Percentiles rank a stretch among this genome's conserved stretches.
These are phyloP conservation scores for Plasmodium falciparum DNA, from an alignment of 169 alveolate genomes.

Conservation along the genomic window DNA sequence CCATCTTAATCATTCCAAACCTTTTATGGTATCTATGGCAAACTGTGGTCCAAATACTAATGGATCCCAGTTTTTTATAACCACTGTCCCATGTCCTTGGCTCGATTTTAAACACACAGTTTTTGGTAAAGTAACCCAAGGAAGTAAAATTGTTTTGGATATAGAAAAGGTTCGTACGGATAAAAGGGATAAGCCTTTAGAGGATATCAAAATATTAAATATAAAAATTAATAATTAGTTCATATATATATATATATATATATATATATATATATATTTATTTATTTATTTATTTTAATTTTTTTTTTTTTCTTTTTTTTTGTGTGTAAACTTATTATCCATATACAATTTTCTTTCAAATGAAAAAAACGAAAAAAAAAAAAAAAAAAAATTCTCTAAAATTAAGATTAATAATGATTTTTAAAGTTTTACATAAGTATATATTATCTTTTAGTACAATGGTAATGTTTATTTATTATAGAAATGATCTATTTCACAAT, in stretches of 20 bases:
- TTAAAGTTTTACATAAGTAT: too few species aligned
- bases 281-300: neutral
- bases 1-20: slow-evolving; percentile 94
- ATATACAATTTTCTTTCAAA: too few species aligned
- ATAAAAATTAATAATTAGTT: slow-evolving; percentile 72
- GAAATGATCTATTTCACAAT: too few species aligned
- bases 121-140: slow-evolving; percentile 97
- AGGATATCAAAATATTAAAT: slow-evolving; percentile 82
- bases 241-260: neutral
- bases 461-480: too few species aligned
- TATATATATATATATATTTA: too few species aligned
- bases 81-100: slow-evolving; percentile 98
- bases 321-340: neutral
- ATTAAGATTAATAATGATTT: too few species aligned
- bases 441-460: too few species aligned
- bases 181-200: slow-evolving; percentile 85
- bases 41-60: slow-evolving; percentile 98
- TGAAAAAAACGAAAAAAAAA: too few species aligned
- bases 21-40: slow-evolving; percentile 98
- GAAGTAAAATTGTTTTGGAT: slow-evolving; percentile 93
- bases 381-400: too few species aligned
- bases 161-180: slow-evolving; percentile 92
- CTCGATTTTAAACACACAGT: slow-evolving; percentile 98
- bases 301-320: neutral
- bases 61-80: slow-evolving; percentile 98